Evolutionary conservation across 2,329 filamentous ascomycete species (phyloP).

Genomic region (Volutella citrinella): DNA sequence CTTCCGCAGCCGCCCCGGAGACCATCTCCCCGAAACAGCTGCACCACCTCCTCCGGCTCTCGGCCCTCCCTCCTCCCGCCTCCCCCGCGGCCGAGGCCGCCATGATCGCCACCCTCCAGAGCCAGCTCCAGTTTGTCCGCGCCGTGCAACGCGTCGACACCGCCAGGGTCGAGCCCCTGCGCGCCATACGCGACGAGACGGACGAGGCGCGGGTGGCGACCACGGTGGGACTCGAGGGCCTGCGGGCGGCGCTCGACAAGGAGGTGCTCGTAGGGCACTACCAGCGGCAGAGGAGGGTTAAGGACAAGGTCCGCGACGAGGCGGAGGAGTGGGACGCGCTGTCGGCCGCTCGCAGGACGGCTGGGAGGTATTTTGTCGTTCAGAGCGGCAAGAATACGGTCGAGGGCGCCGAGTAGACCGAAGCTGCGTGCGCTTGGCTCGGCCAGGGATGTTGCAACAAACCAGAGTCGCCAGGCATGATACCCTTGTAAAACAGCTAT

Average conservation of each 20-base stretch:
- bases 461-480: neutral
- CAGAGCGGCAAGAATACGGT: slow-evolving; percentile 51
- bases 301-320: slow-evolving; percentile 37
- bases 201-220: slow-evolving; percentile 55
- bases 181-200: slow-evolving; percentile 80
- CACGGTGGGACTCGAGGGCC: slow-evolving; percentile 55
- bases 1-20: slow-evolving; percentile 28
- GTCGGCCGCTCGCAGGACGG: slow-evolving; percentile 60
- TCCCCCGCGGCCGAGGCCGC: slow-evolving; percentile 59
- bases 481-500: slow-evolving; percentile 1
- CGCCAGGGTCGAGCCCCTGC: slow-evolving; percentile 66
- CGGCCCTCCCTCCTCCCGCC: slow-evolving; percentile 74
- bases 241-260: slow-evolving; percentile 53
- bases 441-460: too few species aligned
- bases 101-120: slow-evolving; percentile 72
- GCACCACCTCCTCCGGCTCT: slow-evolving; percentile 82
- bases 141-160: slow-evolving; percentile 81
- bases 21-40: slow-evolving; percentile 66
- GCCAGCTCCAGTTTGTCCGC: slow-evolving; percentile 88
- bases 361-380: slow-evolving; percentile 75
- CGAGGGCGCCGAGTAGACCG: slow-evolving; percentile 18
- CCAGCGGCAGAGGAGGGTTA: slow-evolving; percentile 39
- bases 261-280: slow-evolving; percentile 62
- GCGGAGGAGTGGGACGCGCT: slow-evolving; percentile 70
- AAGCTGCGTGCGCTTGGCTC: too few species aligned